Base-by-base conservation (phyloP, 2,329 filamentous ascomycete species). In the Pseudodiploospora longispora region DNA sequence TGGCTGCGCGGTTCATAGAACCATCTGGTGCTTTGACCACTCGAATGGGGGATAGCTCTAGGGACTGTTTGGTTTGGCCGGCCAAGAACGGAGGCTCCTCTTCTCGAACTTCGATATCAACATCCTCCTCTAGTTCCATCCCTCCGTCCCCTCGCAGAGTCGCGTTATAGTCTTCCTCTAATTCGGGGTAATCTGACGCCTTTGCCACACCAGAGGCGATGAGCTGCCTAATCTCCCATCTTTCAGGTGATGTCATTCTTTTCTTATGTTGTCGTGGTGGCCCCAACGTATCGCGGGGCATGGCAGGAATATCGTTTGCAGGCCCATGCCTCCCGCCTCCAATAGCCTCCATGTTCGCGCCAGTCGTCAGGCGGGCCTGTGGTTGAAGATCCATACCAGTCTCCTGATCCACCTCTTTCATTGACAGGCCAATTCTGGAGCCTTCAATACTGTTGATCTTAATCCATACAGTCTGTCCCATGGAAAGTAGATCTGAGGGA, bases 1-100 rank as follows among this genome's bases (percentile, higher is more conserved):
- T 95, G 10, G 94, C 94, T 39, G 94, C 88, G 57, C 93, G 79
- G 61, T 98, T 98, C 65, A 98, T 82, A 4, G 91, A 97, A n/a
- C 93, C 93, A 64, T 98, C 93, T 0, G 93, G 94, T 1, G 93
- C 93, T 65, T 97, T 97, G 55, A 98, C 87, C 27, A 98, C 90
- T 51, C 94, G 79, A 49, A 98, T 98, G 0, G 93, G 93, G 2
- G 90, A 96, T 4, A 98, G 69, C 58, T 98, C 93, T 6, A 98
- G 73, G 7, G 89, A 95, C 60, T 95, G 90, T 59, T 96, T 96
- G 1, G 93, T 98, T 63, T 98, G 94, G 4, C 93, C 93, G 10
- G 87, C 86, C 50, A 98, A 66, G 71, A 98, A 98, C 0, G 93
- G 93, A 1, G 93, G 94, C 58, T 98, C 93, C 56, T 98, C 93